Conservation (phyloP, 768 basidiomycete species). For the Boletus rufocinnamomeus region DNA sequence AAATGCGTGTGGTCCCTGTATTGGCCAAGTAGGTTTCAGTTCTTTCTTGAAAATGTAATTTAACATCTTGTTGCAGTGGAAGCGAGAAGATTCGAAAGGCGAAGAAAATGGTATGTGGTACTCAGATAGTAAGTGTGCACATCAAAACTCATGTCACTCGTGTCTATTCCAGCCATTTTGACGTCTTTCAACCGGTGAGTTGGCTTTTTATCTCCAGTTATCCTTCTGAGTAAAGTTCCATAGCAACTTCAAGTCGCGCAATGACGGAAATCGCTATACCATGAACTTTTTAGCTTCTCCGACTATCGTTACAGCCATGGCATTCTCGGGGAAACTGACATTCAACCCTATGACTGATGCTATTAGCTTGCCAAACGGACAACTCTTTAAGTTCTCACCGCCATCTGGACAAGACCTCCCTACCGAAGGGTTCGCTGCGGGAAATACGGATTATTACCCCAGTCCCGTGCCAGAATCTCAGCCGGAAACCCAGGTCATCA, state of each 20-base stretch:
- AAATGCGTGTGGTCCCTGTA: slow-evolving; percentile 98
- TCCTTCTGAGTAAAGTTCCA: slow-evolving; percentile 5
- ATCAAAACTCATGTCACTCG: slow-evolving; percentile 6
- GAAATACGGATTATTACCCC: slow-evolving; percentile 77
- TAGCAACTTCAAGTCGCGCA: slow-evolving; percentile 88
- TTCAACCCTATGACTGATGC: slow-evolving; percentile 93
- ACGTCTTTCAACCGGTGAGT: slow-evolving; percentile 93
- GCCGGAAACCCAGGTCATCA: slow-evolving; percentile 75
- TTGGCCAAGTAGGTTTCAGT: slow-evolving; percentile 71
- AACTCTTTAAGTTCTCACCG: slow-evolving; percentile 79
- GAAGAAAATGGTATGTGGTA: slow-evolving; percentile 81
- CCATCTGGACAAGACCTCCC: slow-evolving; percentile 88
- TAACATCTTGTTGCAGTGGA: slow-evolving; percentile 62
- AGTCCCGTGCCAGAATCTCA: slow-evolving; percentile 68
- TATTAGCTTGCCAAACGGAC: slow-evolving; percentile 65
- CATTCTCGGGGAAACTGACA: slow-evolving; percentile 89
- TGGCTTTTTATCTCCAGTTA: slow-evolving; percentile 8
- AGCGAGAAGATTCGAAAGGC: slow-evolving; percentile 81
- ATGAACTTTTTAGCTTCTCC: slow-evolving; percentile 99
- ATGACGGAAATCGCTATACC: slow-evolving; percentile 91
- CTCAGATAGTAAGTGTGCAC: neutral
- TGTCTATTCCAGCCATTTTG: slow-evolving; percentile 67
- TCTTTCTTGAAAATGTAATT: slow-evolving; percentile 3
- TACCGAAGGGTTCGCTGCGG: slow-evolving; percentile 74
- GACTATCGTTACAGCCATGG: slow-evolving; percentile 95